Base-by-base conservation (phyloP, 495 filamentous ascomycete species). In the Neurospora sp. region DNA sequence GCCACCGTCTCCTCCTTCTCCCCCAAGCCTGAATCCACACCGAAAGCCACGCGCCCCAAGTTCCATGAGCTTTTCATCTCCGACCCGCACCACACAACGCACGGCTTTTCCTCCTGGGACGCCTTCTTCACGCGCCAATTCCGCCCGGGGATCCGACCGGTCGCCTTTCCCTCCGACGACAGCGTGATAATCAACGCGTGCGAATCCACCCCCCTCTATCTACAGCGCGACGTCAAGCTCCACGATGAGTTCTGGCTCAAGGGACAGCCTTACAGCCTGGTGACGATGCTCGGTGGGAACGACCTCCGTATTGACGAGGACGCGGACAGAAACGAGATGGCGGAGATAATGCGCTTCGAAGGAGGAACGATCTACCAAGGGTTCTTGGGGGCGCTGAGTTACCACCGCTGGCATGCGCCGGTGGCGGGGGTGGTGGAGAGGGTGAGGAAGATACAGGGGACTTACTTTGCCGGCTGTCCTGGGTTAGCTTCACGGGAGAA, bases 371-470 rank as follows among this genome's bases (percentile, higher is more conserved):
- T 85, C 53, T 82, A 81, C 42, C 83, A 82, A 74, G 82, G 83
- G 27, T 79, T 83, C 31, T 74, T 87, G 0, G 78, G 77, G 7
- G 80, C 84, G 8, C 82, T 82, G 71, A 82, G 86, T 75, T 87
- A 87, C 68, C 85, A 86, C 72, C 82, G 85, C 40, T 84, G 82
- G 78, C 85, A 87, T 74, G 79, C 80, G 5, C 85, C 85, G 1
- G 80, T 86, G 7, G 73, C 75, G 0, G 84, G 83, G 1, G 78
- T 42, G 18, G 79, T 86, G 31, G 76, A 73, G 68, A 61, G 70
- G 16, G 78, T 81, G 66, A 78, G 74, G 22, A 77, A 79, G 22
- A 82, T 85, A 5, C 79, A 75, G 9, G 80, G 80, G 14, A 75
- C 78, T 14, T 81, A 80, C 71, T 80, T 61, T 61, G 53, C 53